Evolutionary conservation across 1,284 basidiomycete species (phyloP), one percentile per base, ranked within the genome.

Genomic region (Fistulina hepatica): DNA sequence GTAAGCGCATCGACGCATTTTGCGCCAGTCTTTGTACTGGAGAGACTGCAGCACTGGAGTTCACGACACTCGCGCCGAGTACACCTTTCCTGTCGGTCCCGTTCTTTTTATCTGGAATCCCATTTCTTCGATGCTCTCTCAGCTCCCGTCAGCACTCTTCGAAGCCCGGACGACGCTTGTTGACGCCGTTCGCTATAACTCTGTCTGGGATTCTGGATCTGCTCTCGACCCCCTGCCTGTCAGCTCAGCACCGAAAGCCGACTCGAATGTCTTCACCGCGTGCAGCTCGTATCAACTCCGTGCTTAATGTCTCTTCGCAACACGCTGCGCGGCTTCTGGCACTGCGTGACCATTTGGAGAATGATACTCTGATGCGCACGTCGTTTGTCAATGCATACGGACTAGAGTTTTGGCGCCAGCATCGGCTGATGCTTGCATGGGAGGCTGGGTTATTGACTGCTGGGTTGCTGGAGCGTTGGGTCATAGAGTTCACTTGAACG

Each of bases 391-490:
- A 48, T 11, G 47, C 46, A 22, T 52, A 54, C 38, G 66, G 67
- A 16, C 43, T 63, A 15, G 45, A 49, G 20, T 59, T 49, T 24
- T 75, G 71, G 71, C 58, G 70, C 38, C 64, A 65, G 46, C 60
- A 67, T 45, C 55, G 65, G 42, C 55, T 76, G 12, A 53, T 65
- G 44, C 40, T 69, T 15, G 57, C 57, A 17, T 73, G 76, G 60
- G 75, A 78, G 50, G 67, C 65, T 7, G 69, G 62, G 1, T 55
- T 76, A 25, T 50, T 76, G 13, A 52, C 52, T 32, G 59, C 56
- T 5, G 28, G 28, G 11, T 16, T 31, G 55, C 35, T 67, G 34
- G 56, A 59, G 37, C 50, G 56, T 24, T 67, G 65, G 64, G 52
- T 50, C 17, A 40, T 58, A 10, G 43, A 31, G 19, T 19, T 31